These are phyloP conservation scores for Globisporangium nodosum DNA, from an alignment of 352 stramenopile genomes.

Conservation along the genomic window DNA sequence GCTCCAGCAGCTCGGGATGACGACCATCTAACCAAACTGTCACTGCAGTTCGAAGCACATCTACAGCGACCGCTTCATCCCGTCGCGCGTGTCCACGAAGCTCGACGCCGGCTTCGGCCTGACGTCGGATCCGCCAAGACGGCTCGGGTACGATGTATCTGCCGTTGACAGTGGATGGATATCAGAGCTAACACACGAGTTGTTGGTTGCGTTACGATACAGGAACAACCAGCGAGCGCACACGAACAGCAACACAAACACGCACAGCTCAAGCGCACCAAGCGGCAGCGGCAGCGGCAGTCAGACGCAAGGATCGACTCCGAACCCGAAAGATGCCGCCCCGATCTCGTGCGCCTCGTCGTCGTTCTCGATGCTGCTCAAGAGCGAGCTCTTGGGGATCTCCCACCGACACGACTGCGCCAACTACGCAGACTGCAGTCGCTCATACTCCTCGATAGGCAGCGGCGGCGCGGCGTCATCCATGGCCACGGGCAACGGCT, in stretches of 20 bases:
- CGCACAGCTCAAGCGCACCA: conserved; percentile 5
- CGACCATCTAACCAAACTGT: background rate
- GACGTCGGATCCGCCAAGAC: conserved; percentile 35
- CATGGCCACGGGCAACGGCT: conserved; percentile 7
- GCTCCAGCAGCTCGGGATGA: background rate
- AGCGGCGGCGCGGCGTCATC: conserved; percentile 6
- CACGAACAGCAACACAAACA: conserved; percentile 10
- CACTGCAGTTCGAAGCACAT: conserved; percentile 60
- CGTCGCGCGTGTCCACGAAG: conserved; percentile 62
- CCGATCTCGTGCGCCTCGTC: conserved; percentile 20
- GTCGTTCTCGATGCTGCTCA: conserved; percentile 71
- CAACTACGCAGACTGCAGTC: conserved; percentile 19
- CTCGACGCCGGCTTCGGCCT: conserved; percentile 72
- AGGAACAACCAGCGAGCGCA: conserved; percentile 15
- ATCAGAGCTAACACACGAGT: background rate
- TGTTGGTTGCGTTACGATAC: background rate
- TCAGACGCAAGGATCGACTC: background rate
- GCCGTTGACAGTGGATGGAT: too few relatives aligned
- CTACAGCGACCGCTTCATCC: conserved; percentile 88
- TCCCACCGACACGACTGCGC: conserved; percentile 18
- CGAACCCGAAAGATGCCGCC: conserved; percentile 7
- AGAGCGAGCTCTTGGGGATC: conserved; percentile 69
- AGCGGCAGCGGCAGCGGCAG: background rate
- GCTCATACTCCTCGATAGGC: conserved; percentile 1
- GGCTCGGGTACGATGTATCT: conserved; percentile 10